Evolutionary conservation across 345 rosid species (phyloP), one percentile per base, ranked within the genome.

Genomic region (Sapria himalayana): DNA sequence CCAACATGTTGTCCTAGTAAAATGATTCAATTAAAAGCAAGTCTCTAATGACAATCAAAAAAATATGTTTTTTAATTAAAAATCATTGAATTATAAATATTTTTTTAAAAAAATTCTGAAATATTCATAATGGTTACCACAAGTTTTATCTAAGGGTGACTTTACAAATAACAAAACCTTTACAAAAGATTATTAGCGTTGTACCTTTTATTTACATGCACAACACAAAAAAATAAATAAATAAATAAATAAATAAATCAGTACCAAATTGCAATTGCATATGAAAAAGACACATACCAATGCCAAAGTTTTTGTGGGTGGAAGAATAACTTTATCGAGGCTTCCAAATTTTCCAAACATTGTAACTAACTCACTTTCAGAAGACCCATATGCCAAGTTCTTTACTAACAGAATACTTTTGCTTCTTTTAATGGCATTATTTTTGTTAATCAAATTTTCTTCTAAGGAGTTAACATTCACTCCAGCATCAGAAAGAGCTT

Each of bases 331-430:
- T 55, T 70, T 74, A 51, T 86, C 91, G 52, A 86, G 39, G 59
- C 69, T 74, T 44, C 94, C 94, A 65, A 78, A 81, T 54, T 58
- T 74, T 51, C 85, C 80, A 42, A 86, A 81, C 80, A 78, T 74
- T 62, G 70, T 56, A 52, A 73, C 75, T 33, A 86, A 64, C 50
- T 86, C 93, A 57, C 50, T 66, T 55, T 76, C 94, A 17, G 93
- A 70, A 45, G 92, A 76, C 47, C 81, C 91, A 67, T 71, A 81
- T 16, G 98, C 74, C 75, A 86, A 67, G 60, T 86, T 86, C 73
- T 81, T 86, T 32, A 72, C 93, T 39, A 86, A 38, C n/a, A 86
- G 51, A 31, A 81, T 73, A 46, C 76, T 76, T 37, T 79, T 89
- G 66, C 93, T 89, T 63, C 93, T 74, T 45, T 67, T 74, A 51